Percentiles rank a stretch among this genome's conserved stretches.
Evolutionary conservation across 2,329 filamentous ascomycete species (phyloP).

Genomic region (Ophiostoma fasciatum): DNA sequence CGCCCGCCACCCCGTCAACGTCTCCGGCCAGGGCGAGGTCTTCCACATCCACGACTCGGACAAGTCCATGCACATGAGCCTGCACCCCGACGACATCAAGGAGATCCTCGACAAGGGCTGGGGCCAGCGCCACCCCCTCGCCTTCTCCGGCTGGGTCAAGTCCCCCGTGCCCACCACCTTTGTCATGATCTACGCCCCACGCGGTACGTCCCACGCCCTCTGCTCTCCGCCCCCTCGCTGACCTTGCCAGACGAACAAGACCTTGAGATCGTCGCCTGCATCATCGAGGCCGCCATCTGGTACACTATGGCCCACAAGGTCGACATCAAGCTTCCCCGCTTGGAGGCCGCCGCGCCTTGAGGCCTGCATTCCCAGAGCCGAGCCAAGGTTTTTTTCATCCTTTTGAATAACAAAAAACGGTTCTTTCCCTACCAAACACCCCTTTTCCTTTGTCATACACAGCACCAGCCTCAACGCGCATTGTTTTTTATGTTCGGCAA

Average conservation of each 20-base stretch:
- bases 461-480: too few species aligned
- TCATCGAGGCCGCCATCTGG: constrained; percentile 63
- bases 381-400: too few species aligned
- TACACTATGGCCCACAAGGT: constrained; percentile 37
- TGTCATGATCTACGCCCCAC: constrained; percentile 69
- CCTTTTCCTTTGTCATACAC: too few species aligned
- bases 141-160: constrained; percentile 49
- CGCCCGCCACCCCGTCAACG: constrained; percentile 47
- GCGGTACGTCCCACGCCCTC: constrained; percentile 29
- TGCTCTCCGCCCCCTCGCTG: constrained; percentile 67
- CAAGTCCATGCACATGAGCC: constrained; percentile 61
- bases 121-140: constrained; percentile 58
- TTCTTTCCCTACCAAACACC: too few species aligned
- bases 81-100: constrained; percentile 65
- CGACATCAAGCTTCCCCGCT: constrained; percentile 15
- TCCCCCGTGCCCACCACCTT: constrained; percentile 62
- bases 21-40: constrained; percentile 66
- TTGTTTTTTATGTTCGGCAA: too few species aligned
- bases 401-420: too few species aligned
- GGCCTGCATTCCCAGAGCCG: too few species aligned
- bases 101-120: constrained; percentile 61
- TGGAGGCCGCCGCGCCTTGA: too few species aligned
- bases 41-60: constrained; percentile 68
- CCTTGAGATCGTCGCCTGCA: constrained; percentile 48
- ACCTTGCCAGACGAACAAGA: constrained; percentile 42